Base-by-base conservation (phyloP, 306 rosid species). In the Prosopis cineraria region DNA sequence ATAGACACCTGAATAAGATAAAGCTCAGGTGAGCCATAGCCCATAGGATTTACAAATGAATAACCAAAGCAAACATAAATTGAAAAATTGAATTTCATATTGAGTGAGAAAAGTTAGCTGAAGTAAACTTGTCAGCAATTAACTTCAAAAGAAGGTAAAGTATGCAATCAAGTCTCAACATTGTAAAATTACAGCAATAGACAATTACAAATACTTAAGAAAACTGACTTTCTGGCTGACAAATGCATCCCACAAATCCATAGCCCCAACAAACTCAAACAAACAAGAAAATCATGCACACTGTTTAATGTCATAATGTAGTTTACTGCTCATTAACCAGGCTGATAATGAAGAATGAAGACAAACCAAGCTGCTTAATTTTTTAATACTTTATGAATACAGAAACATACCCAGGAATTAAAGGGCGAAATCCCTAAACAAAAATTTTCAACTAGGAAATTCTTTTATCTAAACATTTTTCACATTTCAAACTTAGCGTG, bases 1-100 rank as follows among this genome's bases (percentile, higher is more conserved):
- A 85, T 95, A 95, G 75, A 95, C 99, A 72, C 99, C 99, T 95
- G 82, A 41, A 68, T 5, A 83, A 41, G 76, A 76, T 77, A 77
- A 59, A 77, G 78, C 10, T 52, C 70, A 72, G 72, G 71, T 72
- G 75, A 60, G 78, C 48, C 75, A 40, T 58, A 40, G 33, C 76
- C 48, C 75, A 40, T 58, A 40, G 33, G 33, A 20, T 50, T 39
- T 76, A 11, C 59, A 47, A 68, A 53, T 31, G 22, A 75, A 19
- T 5, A 30, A 41, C 50, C 22, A 72, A 59, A 78, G 65, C 10
- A 50, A 70, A 19, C 47, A 40, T 50, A 33, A 62, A 6, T 34
- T 12, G 41, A 71, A 63, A 20, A 72, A 34, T 29, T 34, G 45
- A 47, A 75, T 39, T 45, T 39, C 70, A 39, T 56, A 68, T 73